Percentiles rank a stretch among this genome's conserved stretches.
phyloP scores from a whole-genome alignment of 306 rosid species.

The Medicago arabica region DNA sequence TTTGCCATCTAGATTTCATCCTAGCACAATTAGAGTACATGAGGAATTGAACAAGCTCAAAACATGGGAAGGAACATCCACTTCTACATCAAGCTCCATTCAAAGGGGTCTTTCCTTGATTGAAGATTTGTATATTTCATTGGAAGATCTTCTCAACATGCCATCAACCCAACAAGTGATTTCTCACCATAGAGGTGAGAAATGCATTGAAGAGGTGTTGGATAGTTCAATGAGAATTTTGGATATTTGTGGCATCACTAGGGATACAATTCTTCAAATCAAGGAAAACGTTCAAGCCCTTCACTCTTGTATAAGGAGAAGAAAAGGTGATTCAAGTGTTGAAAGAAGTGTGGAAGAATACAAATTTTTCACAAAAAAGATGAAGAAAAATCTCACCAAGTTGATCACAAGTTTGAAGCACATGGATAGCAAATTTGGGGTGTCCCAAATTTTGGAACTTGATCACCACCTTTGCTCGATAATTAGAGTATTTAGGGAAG shows the following conservation, averaged over 20 bases:
- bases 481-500: conserved; percentile 21
- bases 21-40: conserved; percentile 16
- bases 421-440: conserved; percentile 20
- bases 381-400: conserved; percentile 13
- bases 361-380: not conserved
- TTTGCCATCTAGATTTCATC: conserved; percentile 29
- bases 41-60: conserved; percentile 22
- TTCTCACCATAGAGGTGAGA: conserved; percentile 17
- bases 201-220: conserved; percentile 2
- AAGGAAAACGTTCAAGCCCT: conserved; percentile 2
- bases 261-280: conserved; percentile 14
- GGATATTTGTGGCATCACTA: conserved; percentile 20
- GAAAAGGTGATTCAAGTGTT: conserved; percentile 17
- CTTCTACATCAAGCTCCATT: not conserved
- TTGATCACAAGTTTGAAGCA: conserved; percentile 10
- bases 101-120: not conserved
- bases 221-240: conserved; percentile 7
- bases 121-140: conserved; percentile 15
- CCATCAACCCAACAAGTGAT: conserved; percentile 3
- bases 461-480: not conserved
- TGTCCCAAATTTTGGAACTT: conserved; percentile 2
- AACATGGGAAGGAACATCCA: conserved; percentile 9
- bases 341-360: conserved; percentile 24
- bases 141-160: conserved; percentile 19
- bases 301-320: conserved; percentile 21